Percentiles rank a stretch among this genome's conserved stretches.
Evolutionary conservation across 176 grass and related monocot genomes (phyloP).

Genomic region (Oryza australiensis): DNA sequence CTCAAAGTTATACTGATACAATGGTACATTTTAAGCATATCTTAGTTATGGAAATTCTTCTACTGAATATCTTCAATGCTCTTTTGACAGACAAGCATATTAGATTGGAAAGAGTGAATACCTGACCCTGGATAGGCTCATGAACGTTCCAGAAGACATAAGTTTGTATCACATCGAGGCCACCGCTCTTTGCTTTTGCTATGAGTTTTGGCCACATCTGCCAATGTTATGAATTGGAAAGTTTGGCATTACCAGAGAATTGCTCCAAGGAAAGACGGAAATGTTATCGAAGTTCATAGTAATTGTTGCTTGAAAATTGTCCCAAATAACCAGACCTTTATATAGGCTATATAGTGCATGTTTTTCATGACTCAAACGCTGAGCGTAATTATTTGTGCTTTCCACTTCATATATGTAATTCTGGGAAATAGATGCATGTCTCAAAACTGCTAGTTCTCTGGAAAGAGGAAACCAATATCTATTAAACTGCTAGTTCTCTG

Average conservation of each 20-base stretch:
- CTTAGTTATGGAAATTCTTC: background rate
- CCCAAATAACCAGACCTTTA: background rate
- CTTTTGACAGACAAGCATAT: background rate
- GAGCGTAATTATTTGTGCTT: background rate
- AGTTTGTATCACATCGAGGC: slow-evolving; percentile 75
- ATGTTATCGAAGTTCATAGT: background rate
- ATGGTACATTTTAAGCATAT: background rate
- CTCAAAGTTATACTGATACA: slow-evolving; percentile 73
- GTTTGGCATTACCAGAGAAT: background rate
- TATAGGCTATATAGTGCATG: background rate
- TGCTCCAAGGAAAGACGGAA: background rate
- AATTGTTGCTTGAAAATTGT: background rate
- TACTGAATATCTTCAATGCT: background rate
- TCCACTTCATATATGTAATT: background rate
- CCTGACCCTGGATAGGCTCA: slow-evolving; percentile 65
- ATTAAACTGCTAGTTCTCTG: background rate
- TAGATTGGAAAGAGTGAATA: slow-evolving; percentile 2
- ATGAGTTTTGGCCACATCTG: slow-evolving; percentile 93
- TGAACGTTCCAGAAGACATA: slow-evolving; percentile 96
- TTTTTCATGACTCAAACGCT: background rate
- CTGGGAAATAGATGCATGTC: background rate
- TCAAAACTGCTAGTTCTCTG: background rate
- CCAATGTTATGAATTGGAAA: background rate
- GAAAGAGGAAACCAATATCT: background rate
- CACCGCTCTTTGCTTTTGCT: slow-evolving; percentile 62